These are phyloP conservation scores for Eimeria mitis DNA, from an alignment of 169 alveolate genomes.

Conservation along the genomic window DNA sequence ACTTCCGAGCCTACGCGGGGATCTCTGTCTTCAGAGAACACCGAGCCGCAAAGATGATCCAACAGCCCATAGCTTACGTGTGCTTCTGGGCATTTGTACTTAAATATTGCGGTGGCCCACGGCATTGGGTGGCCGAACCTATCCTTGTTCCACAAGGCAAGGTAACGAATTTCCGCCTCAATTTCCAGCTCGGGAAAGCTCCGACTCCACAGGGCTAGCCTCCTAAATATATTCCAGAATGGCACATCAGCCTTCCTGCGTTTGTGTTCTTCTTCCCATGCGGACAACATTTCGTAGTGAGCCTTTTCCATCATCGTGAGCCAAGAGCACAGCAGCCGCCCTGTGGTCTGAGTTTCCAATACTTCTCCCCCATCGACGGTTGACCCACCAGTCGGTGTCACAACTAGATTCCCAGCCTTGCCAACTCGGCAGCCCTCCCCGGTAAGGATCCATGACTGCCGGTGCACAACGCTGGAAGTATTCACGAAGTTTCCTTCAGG, in stretches of 20 bases:
- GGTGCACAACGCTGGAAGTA: not conserved
- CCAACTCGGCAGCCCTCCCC: conserved; percentile 47
- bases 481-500: not conserved
- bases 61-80: conserved; percentile 37
- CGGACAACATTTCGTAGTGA: conserved; percentile 6
- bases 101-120: conserved; percentile 44
- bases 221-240: not conserved
- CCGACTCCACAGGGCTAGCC: not conserved
- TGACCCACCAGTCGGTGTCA: conserved; percentile 40
- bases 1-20: conserved; percentile 26
- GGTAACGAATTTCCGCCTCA: not conserved
- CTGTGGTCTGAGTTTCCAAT: conserved; percentile 25
- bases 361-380: conserved; percentile 22
- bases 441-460: conserved; percentile 6
- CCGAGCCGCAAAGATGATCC: conserved; percentile 7
- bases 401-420: conserved; percentile 34
- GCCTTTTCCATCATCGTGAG: conserved; percentile 14
- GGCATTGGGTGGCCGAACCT: conserved; percentile 70
- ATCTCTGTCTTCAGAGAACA: not conserved
- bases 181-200: conserved; percentile 43
- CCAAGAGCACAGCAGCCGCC: conserved; percentile 71
- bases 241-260: conserved; percentile 9
- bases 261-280: conserved; percentile 32
- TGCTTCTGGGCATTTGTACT: conserved; percentile 17
- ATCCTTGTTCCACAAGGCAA: conserved; percentile 69